A percentile compares a stretch with the other conserved stretches of the same genome.
Conservation (phyloP, 2,329 filamentous ascomycete genomes). For the Ophiocordyceps camponoti-saundersi region DNA sequence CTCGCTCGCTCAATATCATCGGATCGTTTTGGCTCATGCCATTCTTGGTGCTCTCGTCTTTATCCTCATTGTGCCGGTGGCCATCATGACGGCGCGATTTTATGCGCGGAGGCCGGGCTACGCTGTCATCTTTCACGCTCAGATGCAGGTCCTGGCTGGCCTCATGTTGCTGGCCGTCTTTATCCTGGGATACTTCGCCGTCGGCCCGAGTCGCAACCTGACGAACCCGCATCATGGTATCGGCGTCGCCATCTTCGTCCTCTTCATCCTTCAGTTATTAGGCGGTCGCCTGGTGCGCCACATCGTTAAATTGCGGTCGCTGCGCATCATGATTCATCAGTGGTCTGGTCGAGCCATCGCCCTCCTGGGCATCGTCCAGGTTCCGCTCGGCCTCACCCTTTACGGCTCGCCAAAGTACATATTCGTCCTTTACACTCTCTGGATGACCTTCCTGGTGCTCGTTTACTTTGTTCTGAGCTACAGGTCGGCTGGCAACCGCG, state of each 20-base stretch:
- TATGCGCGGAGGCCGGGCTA: conserved; percentile 42
- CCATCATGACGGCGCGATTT: conserved; percentile 61
- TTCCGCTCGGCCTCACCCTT: conserved; percentile 75
- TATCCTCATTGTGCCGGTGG: conserved; percentile 52
- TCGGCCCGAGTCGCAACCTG: conserved; percentile 52
- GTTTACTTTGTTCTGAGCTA: conserved; percentile 71
- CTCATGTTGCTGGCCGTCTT: conserved; percentile 55
- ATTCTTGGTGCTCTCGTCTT: conserved; percentile 58
- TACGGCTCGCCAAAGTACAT: conserved; percentile 77
- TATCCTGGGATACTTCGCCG: conserved; percentile 60
- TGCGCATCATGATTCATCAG: conserved; percentile 56
- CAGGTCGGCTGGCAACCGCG: conserved; percentile 36
- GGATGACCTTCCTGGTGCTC: conserved; percentile 54
- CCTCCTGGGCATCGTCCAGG: conserved; percentile 68
- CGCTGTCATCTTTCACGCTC: conserved; percentile 54
- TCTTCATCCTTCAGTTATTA: conserved; percentile 54
- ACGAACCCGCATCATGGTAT: conserved; percentile 79
- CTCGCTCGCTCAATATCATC: conserved; percentile 51
- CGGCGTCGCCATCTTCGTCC: conserved; percentile 59
- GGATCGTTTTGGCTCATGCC: conserved; percentile 53
- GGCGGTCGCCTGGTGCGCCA: conserved; percentile 47
- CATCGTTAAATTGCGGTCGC: conserved; percentile 29
- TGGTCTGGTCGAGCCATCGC: conserved; percentile 70
- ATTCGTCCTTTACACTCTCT: conserved; percentile 75
- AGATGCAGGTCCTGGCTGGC: conserved; percentile 53